Evolutionary conservation across 2,329 filamentous ascomycete genomes (phyloP), one percentile per base, ranked within the genome.

Genomic region (Trichoderma harzianum): DNA sequence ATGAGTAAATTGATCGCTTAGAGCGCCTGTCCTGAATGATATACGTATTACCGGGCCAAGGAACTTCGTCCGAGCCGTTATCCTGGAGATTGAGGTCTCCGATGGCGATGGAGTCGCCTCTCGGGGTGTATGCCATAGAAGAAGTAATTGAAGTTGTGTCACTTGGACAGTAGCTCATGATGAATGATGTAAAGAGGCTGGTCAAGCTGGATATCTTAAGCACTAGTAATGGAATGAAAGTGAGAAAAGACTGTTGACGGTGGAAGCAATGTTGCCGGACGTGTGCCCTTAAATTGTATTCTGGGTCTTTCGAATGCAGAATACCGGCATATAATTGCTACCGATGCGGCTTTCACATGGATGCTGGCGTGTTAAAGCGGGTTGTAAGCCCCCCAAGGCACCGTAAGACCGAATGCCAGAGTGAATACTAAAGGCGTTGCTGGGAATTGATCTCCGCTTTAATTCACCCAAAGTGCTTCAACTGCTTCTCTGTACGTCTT

Each of bases 231-330:
- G 34, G 14, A 36, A 14, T 53, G 7, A 53, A 53, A 10, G 18
- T 53, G 47, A 11, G 26, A 26, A 32, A 32, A 5, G 4, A 36
- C 36, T 3, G 16, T 43, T 43, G 36, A 8, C 16, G 3, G 36
- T 43, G 2, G 36, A n/a, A 43, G 36, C 2, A 5, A 34, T 43
- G 39, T 10, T 43, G 16, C 39, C 7, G 0, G 16, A n/a, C 7
- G 39, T 43, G 26, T 2, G 53, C 0, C 3, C 24, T 47, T 47
- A 47, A 47, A 12, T 11, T 47, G 5, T 7, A 6, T 39, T 51
- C 10, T 11, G 8, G 43, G 0, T 0, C 10, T 2, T 6, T 51
- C 12, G 10, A 1, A 21, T 2, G 43, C 18, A 0, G 43, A 0
- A 12, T 12, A 12, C 4, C 0, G 3, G 1, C 7, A n/a, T 43